Conservation (phyloP, 2,329 filamentous ascomycete species). For the Phialemoniopsis sp. region DNA sequence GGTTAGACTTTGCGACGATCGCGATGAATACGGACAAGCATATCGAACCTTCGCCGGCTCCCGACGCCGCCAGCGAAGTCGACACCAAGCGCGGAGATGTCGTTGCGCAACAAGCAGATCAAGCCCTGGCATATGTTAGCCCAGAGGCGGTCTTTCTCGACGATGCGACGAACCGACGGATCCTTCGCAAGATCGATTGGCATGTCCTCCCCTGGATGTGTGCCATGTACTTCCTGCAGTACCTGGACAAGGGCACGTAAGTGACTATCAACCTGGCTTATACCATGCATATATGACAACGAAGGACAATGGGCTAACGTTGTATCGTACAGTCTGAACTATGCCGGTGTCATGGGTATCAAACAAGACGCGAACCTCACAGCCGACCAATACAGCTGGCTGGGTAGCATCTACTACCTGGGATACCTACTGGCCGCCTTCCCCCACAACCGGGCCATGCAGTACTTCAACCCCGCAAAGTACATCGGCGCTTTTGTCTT, state of each 20-base stretch:
- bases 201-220: constrained; percentile 51
- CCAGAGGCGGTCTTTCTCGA: constrained; percentile 7
- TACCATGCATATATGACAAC: too few species aligned
- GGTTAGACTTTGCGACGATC: too few species aligned
- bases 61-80: too few species aligned
- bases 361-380: constrained; percentile 36
- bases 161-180: constrained; percentile 32
- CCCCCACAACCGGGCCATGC: constrained; percentile 7
- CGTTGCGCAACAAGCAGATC: too few species aligned
- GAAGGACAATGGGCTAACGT: too few species aligned
- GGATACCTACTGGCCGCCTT: constrained; percentile 33
- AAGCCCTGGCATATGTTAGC: constrained; percentile 1
- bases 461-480: constrained; percentile 3
- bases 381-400: constrained; percentile 48
- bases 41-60: too few species aligned
- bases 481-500: constrained; percentile 4
- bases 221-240: constrained; percentile 54
- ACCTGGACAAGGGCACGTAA: constrained; percentile 50
- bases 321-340: not conserved
- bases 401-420: constrained; percentile 45
- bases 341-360: constrained; percentile 31
- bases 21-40: too few species aligned
- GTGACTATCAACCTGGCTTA: not conserved
- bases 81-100: too few species aligned
- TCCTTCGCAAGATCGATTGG: constrained; percentile 59